phyloP scores from a whole-genome alignment of 805 yeast species.

The Myxozyma geophila region DNA sequence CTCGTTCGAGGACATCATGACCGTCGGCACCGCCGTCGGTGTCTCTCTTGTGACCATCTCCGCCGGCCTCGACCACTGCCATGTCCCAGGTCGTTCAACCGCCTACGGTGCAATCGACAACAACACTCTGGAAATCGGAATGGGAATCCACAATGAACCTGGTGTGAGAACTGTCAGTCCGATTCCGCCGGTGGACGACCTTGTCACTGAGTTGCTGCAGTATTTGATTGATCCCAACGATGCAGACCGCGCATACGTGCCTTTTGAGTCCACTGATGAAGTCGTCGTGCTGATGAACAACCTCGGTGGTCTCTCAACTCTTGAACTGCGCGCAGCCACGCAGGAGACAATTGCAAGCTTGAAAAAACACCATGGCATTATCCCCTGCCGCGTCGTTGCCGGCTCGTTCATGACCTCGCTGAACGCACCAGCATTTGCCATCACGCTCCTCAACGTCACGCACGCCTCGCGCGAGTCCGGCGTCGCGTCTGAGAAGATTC shows the following conservation, averaged over 20 bases:
- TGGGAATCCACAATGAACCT: conserved; percentile 96
- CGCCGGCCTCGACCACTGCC: conserved; percentile 84
- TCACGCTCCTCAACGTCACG: conserved; percentile 76
- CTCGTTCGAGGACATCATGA: conserved; percentile 19
- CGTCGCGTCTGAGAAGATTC: conserved; percentile 6
- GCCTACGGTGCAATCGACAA: conserved; percentile 12
- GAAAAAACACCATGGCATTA: conserved; percentile 49
- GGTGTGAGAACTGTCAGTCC: conserved; percentile 70
- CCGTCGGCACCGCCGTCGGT: conserved; percentile 18
- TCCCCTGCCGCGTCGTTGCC: conserved; percentile 69
- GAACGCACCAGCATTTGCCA: conserved; percentile 88
- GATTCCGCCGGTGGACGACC: conserved; percentile 69
- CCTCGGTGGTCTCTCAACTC: conserved; percentile 83
- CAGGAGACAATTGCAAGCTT: conserved; percentile 46
- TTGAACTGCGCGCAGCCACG: conserved; percentile 70
- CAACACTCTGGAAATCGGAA: conserved; percentile 82
- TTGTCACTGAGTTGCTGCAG: conserved; percentile 61
- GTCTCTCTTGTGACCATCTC: conserved; percentile 74
- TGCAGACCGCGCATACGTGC: conserved; percentile 78
- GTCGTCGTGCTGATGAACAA: conserved; percentile 77
- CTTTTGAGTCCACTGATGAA: conserved; percentile 64
- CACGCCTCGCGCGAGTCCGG: conserved; percentile 17
- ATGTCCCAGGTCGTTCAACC: conserved; percentile 74
- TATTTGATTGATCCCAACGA: conserved; percentile 67
- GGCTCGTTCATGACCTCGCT: conserved; percentile 88